phyloP scores from a whole-genome alignment of 73 alveolate species.

The Stentor coeruleus region DNA sequence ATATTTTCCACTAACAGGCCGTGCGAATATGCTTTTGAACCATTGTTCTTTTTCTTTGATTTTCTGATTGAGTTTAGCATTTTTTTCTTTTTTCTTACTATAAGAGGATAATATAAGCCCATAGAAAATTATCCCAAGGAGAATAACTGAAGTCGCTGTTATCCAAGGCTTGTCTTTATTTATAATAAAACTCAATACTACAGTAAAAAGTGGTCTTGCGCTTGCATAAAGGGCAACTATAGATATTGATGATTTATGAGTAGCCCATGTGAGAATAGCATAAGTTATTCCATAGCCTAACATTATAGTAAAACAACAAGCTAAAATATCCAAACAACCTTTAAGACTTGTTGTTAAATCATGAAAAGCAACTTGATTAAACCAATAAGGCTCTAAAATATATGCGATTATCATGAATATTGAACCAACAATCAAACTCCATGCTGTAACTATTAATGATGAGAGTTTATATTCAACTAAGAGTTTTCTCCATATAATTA shows the following conservation, averaged over 20 bases:
- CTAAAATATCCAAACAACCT: not conserved
- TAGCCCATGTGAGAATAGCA: not conserved
- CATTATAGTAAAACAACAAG: not conserved
- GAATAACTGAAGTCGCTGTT: not conserved
- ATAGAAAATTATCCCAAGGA: not conserved
- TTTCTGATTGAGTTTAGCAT: not conserved
- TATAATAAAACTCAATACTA: not conserved
- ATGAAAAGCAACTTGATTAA: not conserved
- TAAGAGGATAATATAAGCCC: constrained; percentile 3
- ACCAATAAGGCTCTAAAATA: constrained; percentile 1
- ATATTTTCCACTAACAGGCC: not conserved
- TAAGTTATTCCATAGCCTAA: not conserved
- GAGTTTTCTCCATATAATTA: constrained; percentile 10
- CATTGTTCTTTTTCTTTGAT: not conserved
- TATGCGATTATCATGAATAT: constrained; percentile 7
- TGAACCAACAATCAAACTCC: not conserved
- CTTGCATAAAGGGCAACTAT: constrained; percentile 15
- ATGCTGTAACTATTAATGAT: not conserved
- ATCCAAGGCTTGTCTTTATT: not conserved
- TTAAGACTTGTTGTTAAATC: not conserved
- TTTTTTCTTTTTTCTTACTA: constrained; percentile 18
- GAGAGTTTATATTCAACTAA: not conserved
- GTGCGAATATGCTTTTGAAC: not conserved
- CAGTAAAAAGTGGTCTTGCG: constrained; percentile 15
- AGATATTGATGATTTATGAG: constrained; percentile 19